Evolutionary conservation across 2,329 filamentous ascomycete genomes (phyloP), one percentile per base, ranked within the genome.

Genomic region (Fusarium pilosicola): DNA sequence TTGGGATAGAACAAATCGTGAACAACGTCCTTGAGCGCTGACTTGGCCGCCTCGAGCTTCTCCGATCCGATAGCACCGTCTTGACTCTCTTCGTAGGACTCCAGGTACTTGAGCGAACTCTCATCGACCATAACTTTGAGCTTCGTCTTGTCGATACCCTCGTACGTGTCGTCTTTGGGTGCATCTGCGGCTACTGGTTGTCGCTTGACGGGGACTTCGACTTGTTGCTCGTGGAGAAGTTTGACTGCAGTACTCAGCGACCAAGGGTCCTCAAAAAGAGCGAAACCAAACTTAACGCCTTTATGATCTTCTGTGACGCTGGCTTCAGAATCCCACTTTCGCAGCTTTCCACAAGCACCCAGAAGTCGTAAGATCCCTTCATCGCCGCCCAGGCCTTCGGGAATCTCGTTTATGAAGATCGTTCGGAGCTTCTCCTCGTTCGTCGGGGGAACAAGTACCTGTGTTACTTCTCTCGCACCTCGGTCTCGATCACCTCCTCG

Each of bases 401-500:
- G 94, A 62, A 99, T 93, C 55, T 94, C 93, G 73, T 94, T 92
- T 36, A 99, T 87, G 78, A 98, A 98, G 65, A 98, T 91, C 3
- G 96, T 98, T 51, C 95, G 91, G 36, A 97, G 88, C 74, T 97
- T 94, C 81, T 99, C 96, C 80, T 99, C 96, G 77, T 90, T 90
- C 7, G 93, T 96, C 11, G 95, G 95, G 3, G 95, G 95, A 20
- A 94, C 89, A 36, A 97, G 85, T 34, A 92, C 87, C 85, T 93
- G 90, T 83, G 92, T 88, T 65, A 86, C 88, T 77, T 96, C 93
- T 57, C 92, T 87, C 65, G 91, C 89, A 77, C 90, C 89, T 74
- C 93, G 87, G 55, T 91, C 90, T 70, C 90, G 90, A 41, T 95
- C 93, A 56, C 89, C 81, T 55, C 88, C 89, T 45, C 91, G 89